Conservation (phyloP, 2,329 filamentous ascomycete species). For the Fusarium veterinarium region DNA sequence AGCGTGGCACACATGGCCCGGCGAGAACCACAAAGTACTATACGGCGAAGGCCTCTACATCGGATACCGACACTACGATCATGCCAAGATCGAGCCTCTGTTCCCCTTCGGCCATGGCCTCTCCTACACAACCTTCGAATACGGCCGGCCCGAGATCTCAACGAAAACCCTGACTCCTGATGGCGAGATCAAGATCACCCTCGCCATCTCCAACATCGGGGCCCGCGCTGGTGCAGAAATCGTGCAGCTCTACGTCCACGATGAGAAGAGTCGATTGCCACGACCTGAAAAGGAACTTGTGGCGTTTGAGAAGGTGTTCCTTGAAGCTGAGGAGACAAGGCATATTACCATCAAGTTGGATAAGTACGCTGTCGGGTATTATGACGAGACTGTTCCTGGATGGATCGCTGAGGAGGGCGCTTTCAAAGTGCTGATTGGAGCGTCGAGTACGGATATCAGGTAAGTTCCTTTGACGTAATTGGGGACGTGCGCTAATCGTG, state of each 20-base stretch:
- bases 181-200: constrained; percentile 57
- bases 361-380: constrained; percentile 69
- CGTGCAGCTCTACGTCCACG: constrained; percentile 76
- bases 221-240: constrained; percentile 68
- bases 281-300: constrained; percentile 77
- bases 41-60: constrained; percentile 81
- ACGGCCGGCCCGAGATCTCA: constrained; percentile 67
- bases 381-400: constrained; percentile 65
- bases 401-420: constrained; percentile 75
- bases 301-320: constrained; percentile 73
- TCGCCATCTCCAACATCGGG: constrained; percentile 68
- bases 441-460: constrained; percentile 73
- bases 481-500: constrained; percentile 11
- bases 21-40: constrained; percentile 73
- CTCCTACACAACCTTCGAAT: constrained; percentile 77
- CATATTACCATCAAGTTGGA: constrained; percentile 60
- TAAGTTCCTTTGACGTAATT: constrained; percentile 48
- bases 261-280: constrained; percentile 70
- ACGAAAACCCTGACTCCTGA: constrained; percentile 53
- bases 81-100: constrained; percentile 66
- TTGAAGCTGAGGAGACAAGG: constrained; percentile 67
- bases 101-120: constrained; percentile 82
- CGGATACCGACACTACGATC: constrained; percentile 79
- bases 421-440: constrained; percentile 71
- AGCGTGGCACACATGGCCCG: constrained; percentile 78